Base-by-base conservation (phyloP, 2,329 filamentous ascomycete genomes). In the Arthrobotrys sphaeroides region DNA sequence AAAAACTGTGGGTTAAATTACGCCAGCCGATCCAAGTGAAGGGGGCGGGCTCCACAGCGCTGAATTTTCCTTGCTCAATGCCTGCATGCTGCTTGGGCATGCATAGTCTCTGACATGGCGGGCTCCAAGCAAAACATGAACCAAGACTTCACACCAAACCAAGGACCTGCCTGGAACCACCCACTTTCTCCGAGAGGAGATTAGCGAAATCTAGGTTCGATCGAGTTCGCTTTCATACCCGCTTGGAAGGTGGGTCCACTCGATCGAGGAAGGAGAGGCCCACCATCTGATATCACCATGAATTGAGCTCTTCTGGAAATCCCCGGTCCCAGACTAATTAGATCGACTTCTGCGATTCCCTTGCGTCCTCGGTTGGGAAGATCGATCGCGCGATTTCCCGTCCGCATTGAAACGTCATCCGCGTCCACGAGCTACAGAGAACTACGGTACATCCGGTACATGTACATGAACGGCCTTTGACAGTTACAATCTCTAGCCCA, bases 131-230 rank as follows among this genome's bases (percentile, higher is more conserved):
- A 20, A 28, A 51, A 45, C 33, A 26, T 45, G 24, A 36, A 12
- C 59, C 57, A 45, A 49, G 57, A 43, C 51, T 26, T 45, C 20
- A 20, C 18, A 45, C 36, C 12, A 38, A 43, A 62, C 61, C 57
- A 40, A 70, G 60, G 47, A 70, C 31, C 40, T 66, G 59, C 59
- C 51, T 65, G 40, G 55, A 62, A 65, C 59, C 26, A 42, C 24
- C 10, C 24, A 45, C 18, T 55, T 62, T 59, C 61, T 74, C 60
- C 43, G 53, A 65, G 42, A 59, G 49, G 51, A 64, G 64, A 75
- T 69, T 69, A 67, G 64, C 72, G 72, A 75, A 75, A 64, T 69
- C 57, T 65, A 18, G 26, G 61, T 57, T 68, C 31, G 61, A 67
- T 68, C 62, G 70, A 18, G 26, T 45, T 55, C 31, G 43, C 24